Evolutionary conservation across 345 rosid species (phyloP).

Genomic region (Syzygium aqueum): DNA sequence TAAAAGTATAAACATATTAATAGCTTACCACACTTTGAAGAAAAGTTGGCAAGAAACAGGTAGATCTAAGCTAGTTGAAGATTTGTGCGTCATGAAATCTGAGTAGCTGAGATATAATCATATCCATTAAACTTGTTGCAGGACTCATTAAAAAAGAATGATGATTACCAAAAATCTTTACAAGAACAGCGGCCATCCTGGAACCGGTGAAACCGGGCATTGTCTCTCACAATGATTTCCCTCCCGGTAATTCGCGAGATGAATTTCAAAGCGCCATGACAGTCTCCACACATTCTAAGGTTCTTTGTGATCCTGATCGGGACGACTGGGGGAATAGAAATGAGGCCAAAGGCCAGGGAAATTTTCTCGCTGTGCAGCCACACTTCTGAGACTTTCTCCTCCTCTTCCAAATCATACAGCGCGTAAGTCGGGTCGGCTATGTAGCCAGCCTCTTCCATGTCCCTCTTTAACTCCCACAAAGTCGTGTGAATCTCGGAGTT

Average conservation of each 20-base stretch:
- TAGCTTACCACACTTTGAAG: too few species aligned
- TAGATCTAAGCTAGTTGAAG: too few species aligned
- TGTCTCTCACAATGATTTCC: slow-evolving; percentile 71
- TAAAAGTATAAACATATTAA: too few species aligned
- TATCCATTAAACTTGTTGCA: not conserved
- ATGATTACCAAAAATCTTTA: slow-evolving; percentile 59
- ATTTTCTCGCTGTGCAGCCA: slow-evolving; percentile 77
- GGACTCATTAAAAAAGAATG: not conserved
- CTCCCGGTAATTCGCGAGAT: slow-evolving; percentile 45
- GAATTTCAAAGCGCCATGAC: slow-evolving; percentile 71
- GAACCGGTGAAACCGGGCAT: slow-evolving; percentile 68
- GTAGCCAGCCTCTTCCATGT: slow-evolving; percentile 67
- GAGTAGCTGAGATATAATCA: not conserved
- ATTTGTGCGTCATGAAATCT: too few species aligned
- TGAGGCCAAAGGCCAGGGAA: slow-evolving; percentile 73
- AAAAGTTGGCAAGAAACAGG: too few species aligned
- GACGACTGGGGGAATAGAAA: slow-evolving; percentile 41
- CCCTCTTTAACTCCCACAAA: slow-evolving; percentile 35
- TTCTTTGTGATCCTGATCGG: slow-evolving; percentile 83
- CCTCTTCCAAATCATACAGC: slow-evolving; percentile 79
- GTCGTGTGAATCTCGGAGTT: slow-evolving; percentile 52
- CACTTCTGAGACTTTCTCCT: slow-evolving; percentile 66
- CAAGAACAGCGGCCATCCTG: slow-evolving; percentile 51
- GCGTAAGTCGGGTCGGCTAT: slow-evolving; percentile 47
- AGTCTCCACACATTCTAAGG: slow-evolving; percentile 82